A percentile compares a stretch with the other conserved stretches of the same genome.
These are phyloP conservation scores for Gossypium trilobum DNA, from an alignment of 441 rosid genomes.

Conservation along the genomic window DNA sequence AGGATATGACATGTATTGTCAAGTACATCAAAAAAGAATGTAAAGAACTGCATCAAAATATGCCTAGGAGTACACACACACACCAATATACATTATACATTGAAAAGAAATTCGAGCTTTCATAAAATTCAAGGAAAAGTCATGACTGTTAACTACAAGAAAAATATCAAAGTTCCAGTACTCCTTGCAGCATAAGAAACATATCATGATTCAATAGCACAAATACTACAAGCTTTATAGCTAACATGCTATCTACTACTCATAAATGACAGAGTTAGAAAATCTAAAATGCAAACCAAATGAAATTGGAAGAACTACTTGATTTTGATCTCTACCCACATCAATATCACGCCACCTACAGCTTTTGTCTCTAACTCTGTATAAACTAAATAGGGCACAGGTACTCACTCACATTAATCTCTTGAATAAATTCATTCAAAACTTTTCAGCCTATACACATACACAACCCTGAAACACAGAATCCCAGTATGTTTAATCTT, in stretches of 20 bases:
- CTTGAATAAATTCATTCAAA: background rate
- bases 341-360: background rate
- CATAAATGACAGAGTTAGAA: background rate
- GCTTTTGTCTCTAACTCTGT: background rate
- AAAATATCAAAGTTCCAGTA: background rate
- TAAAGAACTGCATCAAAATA: background rate
- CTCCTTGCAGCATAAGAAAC: background rate
- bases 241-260: background rate
- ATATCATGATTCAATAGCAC: background rate
- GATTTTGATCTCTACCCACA: background rate
- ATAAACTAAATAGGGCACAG: background rate
- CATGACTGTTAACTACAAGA: background rate
- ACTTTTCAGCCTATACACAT: background rate
- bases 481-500: background rate
- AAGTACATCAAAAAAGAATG: background rate
- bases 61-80: background rate
- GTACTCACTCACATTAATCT: background rate
- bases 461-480: background rate
- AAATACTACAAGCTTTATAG: background rate
- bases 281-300: background rate
- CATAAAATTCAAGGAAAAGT: background rate
- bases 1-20: conserved; percentile 2
- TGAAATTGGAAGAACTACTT: background rate
- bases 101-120: background rate
- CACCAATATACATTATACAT: background rate